Conservation (phyloP, 768 basidiomycete genomes). For the Sarcodon sp. region DNA sequence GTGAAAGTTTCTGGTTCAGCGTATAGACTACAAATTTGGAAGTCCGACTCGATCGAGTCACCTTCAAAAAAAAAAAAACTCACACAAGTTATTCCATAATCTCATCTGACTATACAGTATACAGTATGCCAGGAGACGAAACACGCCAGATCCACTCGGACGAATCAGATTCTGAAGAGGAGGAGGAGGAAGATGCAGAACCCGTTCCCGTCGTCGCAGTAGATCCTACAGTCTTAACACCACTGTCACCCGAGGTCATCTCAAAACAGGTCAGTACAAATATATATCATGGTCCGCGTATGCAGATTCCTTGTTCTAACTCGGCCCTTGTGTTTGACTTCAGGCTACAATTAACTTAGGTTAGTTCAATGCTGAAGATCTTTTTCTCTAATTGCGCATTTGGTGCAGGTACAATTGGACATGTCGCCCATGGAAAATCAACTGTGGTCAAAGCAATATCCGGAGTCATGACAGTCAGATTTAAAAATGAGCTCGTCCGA, state of each 20-base stretch:
- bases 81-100: too few species aligned
- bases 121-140: slow-evolving; percentile 59
- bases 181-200: slow-evolving; percentile 47
- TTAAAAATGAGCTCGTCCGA: slow-evolving; percentile 97
- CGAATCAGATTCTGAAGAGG: slow-evolving; percentile 58
- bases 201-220: slow-evolving; percentile 56
- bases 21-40: too few species aligned
- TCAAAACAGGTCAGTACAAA: slow-evolving; percentile 64
- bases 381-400: neutral
- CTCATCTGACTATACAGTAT: neutral
- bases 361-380: slow-evolving; percentile 16
- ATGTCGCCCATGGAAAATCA: slow-evolving; percentile 96
- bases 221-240: slow-evolving; percentile 73
- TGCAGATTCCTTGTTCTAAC: neutral
- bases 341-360: slow-evolving; percentile 95
- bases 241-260: slow-evolving; percentile 82
- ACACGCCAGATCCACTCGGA: slow-evolving; percentile 42
- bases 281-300: neutral
- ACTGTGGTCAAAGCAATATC: slow-evolving; percentile 98
- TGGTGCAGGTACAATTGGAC: slow-evolving; percentile 82
- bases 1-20: too few species aligned
- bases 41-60: too few species aligned
- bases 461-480: slow-evolving; percentile 94
- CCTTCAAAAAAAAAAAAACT: too few species aligned
- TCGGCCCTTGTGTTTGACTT: slow-evolving; percentile 1